Percentiles rank a stretch among this genome's conserved stretches.
These are phyloP conservation scores for Fusarium guadeloupense DNA, from an alignment of 2,329 filamentous ascomycete genomes.

Conservation along the genomic window DNA sequence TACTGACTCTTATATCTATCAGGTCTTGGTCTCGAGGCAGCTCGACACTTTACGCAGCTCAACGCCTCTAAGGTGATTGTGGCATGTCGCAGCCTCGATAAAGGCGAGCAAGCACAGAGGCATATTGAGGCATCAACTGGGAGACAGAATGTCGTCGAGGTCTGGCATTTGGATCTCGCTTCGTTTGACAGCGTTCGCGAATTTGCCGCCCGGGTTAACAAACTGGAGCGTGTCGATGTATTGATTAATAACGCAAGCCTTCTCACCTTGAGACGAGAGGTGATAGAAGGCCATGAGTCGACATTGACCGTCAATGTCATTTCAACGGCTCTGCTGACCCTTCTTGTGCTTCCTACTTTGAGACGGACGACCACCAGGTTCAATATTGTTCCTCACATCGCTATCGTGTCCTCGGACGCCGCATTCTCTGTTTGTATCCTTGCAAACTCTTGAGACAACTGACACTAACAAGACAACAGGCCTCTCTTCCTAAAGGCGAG, in stretches of 20 bases:
- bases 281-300: conserved; percentile 53
- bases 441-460: too few relatives aligned
- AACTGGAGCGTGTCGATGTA: conserved; percentile 53
- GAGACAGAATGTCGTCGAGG: conserved; percentile 46
- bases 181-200: conserved; percentile 48
- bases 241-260: conserved; percentile 54
- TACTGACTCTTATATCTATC: background rate
- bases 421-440: conserved; percentile 26
- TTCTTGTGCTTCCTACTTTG: conserved; percentile 55
- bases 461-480: conserved; percentile 12
- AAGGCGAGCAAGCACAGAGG: conserved; percentile 53
- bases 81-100: conserved; percentile 51
- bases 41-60: conserved; percentile 52
- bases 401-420: conserved; percentile 52
- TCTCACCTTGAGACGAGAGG: conserved; percentile 19
- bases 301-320: conserved; percentile 59
- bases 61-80: conserved; percentile 54
- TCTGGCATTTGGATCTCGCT: conserved; percentile 57
- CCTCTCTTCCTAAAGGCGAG: conserved; percentile 49
- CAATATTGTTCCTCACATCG: conserved; percentile 49
- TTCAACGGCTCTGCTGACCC: conserved; percentile 55
- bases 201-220: conserved; percentile 48
- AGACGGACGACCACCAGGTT: conserved; percentile 47
- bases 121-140: conserved; percentile 47
- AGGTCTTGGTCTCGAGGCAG: conserved; percentile 55